These are phyloP conservation scores for Macrocybe gigantea DNA, from an alignment of 768 basidiomycete species.

Conservation along the genomic window DNA sequence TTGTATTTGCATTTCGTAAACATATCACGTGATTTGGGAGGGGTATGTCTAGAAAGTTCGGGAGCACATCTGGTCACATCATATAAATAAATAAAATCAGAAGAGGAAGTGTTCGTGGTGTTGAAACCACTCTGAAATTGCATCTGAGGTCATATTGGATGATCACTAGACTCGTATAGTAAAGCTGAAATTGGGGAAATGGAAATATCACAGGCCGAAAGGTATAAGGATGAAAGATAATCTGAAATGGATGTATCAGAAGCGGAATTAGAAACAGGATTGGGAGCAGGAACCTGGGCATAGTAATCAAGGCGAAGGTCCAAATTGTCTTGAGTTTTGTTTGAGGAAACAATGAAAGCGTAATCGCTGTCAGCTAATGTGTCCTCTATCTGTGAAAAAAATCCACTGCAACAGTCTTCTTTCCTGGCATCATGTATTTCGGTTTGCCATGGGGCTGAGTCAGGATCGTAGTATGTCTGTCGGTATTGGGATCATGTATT, in stretches of 20 bases:
- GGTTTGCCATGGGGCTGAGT: conserved; percentile 7
- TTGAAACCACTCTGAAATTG: not conserved
- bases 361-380: too few species aligned
- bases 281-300: not conserved
- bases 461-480: conserved; percentile 3
- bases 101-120: not conserved
- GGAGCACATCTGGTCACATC: not conserved
- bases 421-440: not conserved
- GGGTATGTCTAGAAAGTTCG: not conserved
- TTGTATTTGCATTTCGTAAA: conserved; percentile 22
- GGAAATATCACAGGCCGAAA: too few species aligned
- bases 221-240: too few species aligned
- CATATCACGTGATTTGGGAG: not conserved
- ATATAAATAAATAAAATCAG: not conserved
- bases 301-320: not conserved
- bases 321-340: not conserved
- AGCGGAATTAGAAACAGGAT: not conserved
- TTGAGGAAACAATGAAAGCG: not conserved
- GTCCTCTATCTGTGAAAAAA: not conserved
- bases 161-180: too few species aligned
- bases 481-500: conserved; percentile 14
- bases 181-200: too few species aligned
- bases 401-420: not conserved
- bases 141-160: not conserved
- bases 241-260: not conserved